Conservation (phyloP, 2,329 filamentous ascomycete genomes). For the Fusarium xyrophilum region DNA sequence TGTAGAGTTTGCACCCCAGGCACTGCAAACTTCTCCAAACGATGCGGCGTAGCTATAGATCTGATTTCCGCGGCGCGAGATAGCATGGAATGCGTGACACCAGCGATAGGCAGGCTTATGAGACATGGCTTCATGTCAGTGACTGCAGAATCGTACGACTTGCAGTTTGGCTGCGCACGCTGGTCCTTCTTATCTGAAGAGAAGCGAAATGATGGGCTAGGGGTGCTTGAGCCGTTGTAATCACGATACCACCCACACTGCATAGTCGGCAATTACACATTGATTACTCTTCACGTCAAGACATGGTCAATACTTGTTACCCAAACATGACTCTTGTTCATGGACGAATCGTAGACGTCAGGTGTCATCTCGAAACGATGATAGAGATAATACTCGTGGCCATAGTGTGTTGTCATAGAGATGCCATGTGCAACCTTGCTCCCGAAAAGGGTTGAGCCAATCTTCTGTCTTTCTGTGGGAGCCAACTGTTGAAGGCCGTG, state of each 20-base stretch:
- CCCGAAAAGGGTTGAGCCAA: constrained; percentile 13
- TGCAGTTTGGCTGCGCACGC: neutral
- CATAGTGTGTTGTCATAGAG: neutral
- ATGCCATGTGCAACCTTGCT: neutral
- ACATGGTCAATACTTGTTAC: neutral
- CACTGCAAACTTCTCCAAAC: constrained; percentile 11
- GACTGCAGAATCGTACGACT: constrained; percentile 35
- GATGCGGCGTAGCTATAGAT: constrained; percentile 22
- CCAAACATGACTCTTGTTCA: neutral
- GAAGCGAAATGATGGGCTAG: constrained; percentile 1
- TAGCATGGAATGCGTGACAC: neutral
- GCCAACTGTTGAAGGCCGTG: constrained; percentile 4
- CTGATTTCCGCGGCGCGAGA: constrained; percentile 8
- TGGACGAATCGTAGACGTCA: neutral
- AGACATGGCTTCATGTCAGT: constrained; percentile 29
- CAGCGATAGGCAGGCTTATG: neutral
- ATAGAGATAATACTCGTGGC: neutral
- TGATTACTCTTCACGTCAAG: neutral
- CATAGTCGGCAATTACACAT: constrained; percentile 1
- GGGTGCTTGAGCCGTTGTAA: constrained; percentile 6
- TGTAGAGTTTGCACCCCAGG: constrained; percentile 7
- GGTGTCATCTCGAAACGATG: neutral
- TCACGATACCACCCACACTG: constrained; percentile 20
- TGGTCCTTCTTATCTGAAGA: constrained; percentile 15
- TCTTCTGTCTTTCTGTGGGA: neutral